phyloP scores from a whole-genome alignment of 2,329 filamentous ascomycete species.

The Elsinoe ampelina region DNA sequence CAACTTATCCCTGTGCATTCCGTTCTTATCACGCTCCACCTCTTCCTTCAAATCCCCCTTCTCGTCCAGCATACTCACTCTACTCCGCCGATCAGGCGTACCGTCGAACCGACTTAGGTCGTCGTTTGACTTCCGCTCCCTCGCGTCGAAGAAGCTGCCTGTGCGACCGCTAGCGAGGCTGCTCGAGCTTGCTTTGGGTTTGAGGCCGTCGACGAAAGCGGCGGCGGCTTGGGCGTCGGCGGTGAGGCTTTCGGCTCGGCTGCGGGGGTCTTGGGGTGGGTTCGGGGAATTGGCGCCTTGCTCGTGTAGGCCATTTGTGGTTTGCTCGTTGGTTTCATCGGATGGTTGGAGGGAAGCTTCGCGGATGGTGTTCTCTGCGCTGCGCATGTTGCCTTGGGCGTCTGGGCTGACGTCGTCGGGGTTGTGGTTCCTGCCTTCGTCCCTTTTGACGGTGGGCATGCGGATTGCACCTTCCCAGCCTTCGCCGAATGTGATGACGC shows the following conservation, averaged over 20 bases:
- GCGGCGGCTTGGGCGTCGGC: constrained; percentile 8
- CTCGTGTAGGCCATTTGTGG: not conserved
- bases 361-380: not conserved
- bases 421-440: not conserved
- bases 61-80: not conserved
- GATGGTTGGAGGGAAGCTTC: not conserved
- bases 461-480: constrained; percentile 54
- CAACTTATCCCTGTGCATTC: not conserved
- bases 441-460: constrained; percentile 6
- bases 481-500: constrained; percentile 90
- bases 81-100: constrained; percentile 1
- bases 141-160: constrained; percentile 8
- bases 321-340: not conserved
- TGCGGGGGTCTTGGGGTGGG: not conserved
- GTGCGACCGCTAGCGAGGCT: not conserved
- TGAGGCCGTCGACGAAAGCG: not conserved
- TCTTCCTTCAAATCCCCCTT: constrained; percentile 1
- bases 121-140: not conserved
- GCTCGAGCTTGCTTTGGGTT: not conserved
- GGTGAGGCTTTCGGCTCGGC: constrained; percentile 3
- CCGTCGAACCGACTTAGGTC: constrained; percentile 1
- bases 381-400: not conserved
- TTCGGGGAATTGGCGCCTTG: not conserved
- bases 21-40: not conserved
- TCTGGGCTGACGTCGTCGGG: not conserved